Percentiles rank a stretch among this genome's conserved stretches.
phyloP scores from a whole-genome alignment of 352 stramenopile species.

The Phytophthora fragariaefolia region DNA sequence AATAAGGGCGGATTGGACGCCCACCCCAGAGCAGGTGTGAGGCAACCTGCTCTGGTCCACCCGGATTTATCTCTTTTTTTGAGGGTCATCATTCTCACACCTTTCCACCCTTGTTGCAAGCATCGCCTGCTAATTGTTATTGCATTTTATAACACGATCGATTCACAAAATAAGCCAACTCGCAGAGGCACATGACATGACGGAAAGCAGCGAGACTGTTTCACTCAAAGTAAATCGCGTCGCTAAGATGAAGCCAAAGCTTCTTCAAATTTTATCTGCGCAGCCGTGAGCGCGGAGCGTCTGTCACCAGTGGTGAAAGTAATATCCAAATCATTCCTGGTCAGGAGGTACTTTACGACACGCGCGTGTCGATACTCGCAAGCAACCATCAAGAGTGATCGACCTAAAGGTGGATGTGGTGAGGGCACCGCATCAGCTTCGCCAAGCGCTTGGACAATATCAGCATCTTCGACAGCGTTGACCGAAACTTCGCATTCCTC shows the following conservation, averaged over 20 bases:
- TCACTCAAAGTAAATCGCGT: slow-evolving; percentile 8
- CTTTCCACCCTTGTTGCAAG: too few species aligned
- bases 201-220: slow-evolving; percentile 11
- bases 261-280: slow-evolving; percentile 14
- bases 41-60: too few species aligned
- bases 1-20: too few species aligned
- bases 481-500: slow-evolving; percentile 50
- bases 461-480: slow-evolving; percentile 32
- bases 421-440: background rate
- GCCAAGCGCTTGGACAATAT: background rate
- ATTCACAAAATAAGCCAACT: too few species aligned
- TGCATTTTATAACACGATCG: too few species aligned
- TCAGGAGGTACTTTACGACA: slow-evolving; percentile 36
- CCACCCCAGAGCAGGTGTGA: too few species aligned
- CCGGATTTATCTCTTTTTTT: too few species aligned
- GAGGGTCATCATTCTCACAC: too few species aligned
- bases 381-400: slow-evolving; percentile 44
- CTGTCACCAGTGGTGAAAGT: slow-evolving; percentile 20
- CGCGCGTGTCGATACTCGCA: slow-evolving; percentile 23
- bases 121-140: too few species aligned
- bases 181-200: too few species aligned
- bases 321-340: slow-evolving; percentile 28
- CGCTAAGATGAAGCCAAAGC: slow-evolving; percentile 5
- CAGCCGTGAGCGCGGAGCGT: slow-evolving; percentile 22
- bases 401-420: background rate